These are phyloP conservation scores for Fraxinus albicans DNA, from an alignment of 305 asterid genomes.

Conservation along the genomic window DNA sequence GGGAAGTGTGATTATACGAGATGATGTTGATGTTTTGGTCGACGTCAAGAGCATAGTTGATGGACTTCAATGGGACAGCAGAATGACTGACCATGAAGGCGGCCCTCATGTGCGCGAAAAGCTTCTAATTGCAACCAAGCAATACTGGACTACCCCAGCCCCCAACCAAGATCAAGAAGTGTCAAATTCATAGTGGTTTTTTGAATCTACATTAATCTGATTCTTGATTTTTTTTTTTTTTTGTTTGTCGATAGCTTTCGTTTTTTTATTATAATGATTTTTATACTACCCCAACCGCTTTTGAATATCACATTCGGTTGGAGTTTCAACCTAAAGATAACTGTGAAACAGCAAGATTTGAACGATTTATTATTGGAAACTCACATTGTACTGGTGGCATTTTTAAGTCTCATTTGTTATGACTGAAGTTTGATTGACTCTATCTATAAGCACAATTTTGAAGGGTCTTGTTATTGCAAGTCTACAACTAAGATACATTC, in stretches of 20 bases:
- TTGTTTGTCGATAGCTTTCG: neutral
- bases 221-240: slow-evolving; percentile 2
- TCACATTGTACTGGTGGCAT: neutral
- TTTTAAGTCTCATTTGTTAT: neutral
- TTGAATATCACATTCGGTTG: neutral
- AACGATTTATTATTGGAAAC: neutral
- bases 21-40: slow-evolving; percentile 68
- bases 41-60: slow-evolving; percentile 63
- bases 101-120: slow-evolving; percentile 88
- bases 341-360: neutral
- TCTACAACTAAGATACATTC: neutral
- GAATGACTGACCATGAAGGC: slow-evolving; percentile 86
- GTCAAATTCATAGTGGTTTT: slow-evolving; percentile 27
- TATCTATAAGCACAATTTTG: neutral
- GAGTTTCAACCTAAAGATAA: neutral
- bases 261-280: neutral
- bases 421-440: neutral
- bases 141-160: slow-evolving; percentile 83
- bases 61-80: slow-evolving; percentile 78
- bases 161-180: slow-evolving; percentile 34
- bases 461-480: neutral
- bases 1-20: slow-evolving; percentile 85
- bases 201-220: neutral
- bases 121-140: slow-evolving; percentile 74
- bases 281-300: neutral